Percentiles rank a stretch among this genome's conserved stretches.
phyloP scores from a whole-genome alignment of 352 stramenopile genomes.

The Pythium myriotylum region DNA sequence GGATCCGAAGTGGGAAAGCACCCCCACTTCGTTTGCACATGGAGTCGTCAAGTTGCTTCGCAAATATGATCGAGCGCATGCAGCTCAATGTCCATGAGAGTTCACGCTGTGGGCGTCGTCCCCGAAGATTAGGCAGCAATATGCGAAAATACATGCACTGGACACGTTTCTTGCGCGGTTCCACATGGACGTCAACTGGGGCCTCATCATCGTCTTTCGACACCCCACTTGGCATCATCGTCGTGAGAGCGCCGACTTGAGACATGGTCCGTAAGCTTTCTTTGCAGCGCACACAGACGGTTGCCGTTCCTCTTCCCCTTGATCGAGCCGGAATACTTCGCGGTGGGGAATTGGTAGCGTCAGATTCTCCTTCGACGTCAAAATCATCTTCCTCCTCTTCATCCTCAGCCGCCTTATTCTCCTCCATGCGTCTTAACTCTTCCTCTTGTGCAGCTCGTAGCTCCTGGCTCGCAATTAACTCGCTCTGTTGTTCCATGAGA shows the following conservation, averaged over 20 bases:
- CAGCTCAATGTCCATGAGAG: slow-evolving; percentile 87
- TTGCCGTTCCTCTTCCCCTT: slow-evolving; percentile 8
- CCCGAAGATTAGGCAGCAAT: slow-evolving; percentile 88
- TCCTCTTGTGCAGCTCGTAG: slow-evolving; percentile 54
- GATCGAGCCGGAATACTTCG: not conserved
- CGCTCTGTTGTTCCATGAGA: slow-evolving; percentile 77
- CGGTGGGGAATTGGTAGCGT: not conserved
- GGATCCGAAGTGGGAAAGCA: slow-evolving; percentile 55
- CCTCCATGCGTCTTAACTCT: slow-evolving; percentile 39
- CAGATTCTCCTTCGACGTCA: not conserved
- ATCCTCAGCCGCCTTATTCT: slow-evolving; percentile 43
- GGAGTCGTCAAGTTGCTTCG: slow-evolving; percentile 84
- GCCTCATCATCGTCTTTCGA: not conserved
- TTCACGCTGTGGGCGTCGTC: slow-evolving; percentile 73
- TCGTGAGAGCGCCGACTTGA: slow-evolving; percentile 26
- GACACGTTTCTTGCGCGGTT: slow-evolving; percentile 46
- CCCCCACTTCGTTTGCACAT: slow-evolving; percentile 61
- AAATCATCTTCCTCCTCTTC: slow-evolving; percentile 22
- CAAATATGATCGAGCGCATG: slow-evolving; percentile 90
- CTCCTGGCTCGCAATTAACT: slow-evolving; percentile 69
- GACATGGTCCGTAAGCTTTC: slow-evolving; percentile 46
- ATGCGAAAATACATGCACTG: slow-evolving; percentile 92
- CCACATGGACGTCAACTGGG: not conserved
- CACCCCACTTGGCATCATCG: not conserved
- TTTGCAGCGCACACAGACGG: slow-evolving; percentile 67